Conservation (phyloP, 345 rosid genomes). For the Melaleuca quinquenervia region DNA sequence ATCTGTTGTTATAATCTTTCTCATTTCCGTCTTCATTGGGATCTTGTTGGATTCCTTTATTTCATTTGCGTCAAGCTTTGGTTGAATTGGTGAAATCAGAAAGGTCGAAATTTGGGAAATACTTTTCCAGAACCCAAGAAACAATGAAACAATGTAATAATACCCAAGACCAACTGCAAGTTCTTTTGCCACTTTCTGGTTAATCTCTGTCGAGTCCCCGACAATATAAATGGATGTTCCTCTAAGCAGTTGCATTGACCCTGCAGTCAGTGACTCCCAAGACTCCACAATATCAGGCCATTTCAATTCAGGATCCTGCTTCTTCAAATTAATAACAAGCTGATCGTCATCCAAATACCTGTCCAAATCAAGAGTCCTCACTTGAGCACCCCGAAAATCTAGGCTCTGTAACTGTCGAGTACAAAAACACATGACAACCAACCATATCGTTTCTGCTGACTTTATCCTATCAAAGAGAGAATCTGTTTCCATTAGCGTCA, state of each 20-base stretch:
- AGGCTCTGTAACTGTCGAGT: not conserved
- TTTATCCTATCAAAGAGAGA: slow-evolving; percentile 57
- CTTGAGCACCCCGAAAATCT: not conserved
- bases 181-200: slow-evolving; percentile 65
- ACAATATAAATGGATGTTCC: slow-evolving; percentile 72
- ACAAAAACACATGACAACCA: slow-evolving; percentile 5
- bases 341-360: slow-evolving; percentile 81
- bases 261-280: slow-evolving; percentile 79
- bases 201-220: slow-evolving; percentile 69
- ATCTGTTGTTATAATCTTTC: not conserved
- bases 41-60: not conserved
- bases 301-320: slow-evolving; percentile 68
- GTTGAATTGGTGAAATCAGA: not conserved
- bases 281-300: slow-evolving; percentile 92
- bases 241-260: slow-evolving; percentile 65
- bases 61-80: not conserved
- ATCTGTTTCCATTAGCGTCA: slow-evolving; percentile 56
- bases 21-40: not conserved
- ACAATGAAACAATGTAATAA: not conserved
- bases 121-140: not conserved
- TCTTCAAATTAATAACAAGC: slow-evolving; percentile 76
- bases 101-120: not conserved
- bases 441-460: slow-evolving; percentile 87
- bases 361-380: slow-evolving; percentile 5
- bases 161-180: slow-evolving; percentile 86